Base-by-base conservation (phyloP, 306 rosid genomes). In the Styphnolobium japonicum region DNA sequence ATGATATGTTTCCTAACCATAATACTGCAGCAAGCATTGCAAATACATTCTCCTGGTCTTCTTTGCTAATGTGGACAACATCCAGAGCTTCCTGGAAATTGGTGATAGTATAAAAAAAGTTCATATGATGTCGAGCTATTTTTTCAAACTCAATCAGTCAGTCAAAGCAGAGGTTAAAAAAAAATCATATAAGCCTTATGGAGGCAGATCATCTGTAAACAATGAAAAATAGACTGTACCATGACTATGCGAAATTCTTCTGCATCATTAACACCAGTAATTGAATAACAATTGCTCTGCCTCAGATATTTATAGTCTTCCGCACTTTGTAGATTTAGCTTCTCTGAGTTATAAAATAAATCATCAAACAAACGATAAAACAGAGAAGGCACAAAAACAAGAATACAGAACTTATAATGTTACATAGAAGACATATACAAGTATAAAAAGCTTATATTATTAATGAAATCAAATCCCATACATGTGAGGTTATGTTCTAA, bases 1-100 rank as follows among this genome's bases (percentile, higher is more conserved):
- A 96, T 25, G 97, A 88, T 75, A 93, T 80, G 82, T 96, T 87
- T 88, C 99, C 99, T 29, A 96, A 85, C 99, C 99, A 96, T 70
- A 96, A 87, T n/a, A 96, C 97, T 56, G 99, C 99, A 84, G 98
- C 93, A 84, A 96, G 92, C 99, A 96, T 93, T 65, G 99, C 97
- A 91, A 96, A 96, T 78, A 96, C 96, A 88, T 84, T 88, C 62
- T 90, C 89, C 84, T 93, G 98, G 75, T 96, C 94, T 82, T 81
- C 94, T 81, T 96, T 87, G 86, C 91, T 84, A 65, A 96, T 82
- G 81, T 95, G 99, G 80, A 95, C 98, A 79, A 96, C 90, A 84
- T 90, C 96, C 80, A 96, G 75, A 71, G 99, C 99, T 84, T 96
- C 99, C 99, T 96, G 65, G 83, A 87, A 81, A 80, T 70, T 16